phyloP scores from a whole-genome alignment of 257 asterid genomes.

The Jacaranda copaia region DNA sequence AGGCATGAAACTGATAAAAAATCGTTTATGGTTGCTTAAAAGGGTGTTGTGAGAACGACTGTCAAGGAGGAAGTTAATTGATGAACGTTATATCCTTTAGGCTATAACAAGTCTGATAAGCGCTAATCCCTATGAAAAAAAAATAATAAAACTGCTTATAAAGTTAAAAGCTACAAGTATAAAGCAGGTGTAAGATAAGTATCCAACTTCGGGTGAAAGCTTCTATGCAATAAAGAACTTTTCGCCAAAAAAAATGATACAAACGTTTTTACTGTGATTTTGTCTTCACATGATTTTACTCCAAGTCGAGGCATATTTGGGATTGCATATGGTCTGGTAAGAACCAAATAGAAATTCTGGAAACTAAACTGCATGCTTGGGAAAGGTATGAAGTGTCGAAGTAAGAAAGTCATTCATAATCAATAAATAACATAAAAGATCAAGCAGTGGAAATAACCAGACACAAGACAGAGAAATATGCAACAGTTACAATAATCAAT shows the following conservation, averaged over 20 bases:
- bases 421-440: no score
- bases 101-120: neutral
- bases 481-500: no score
- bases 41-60: neutral
- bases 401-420: no score
- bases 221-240: neutral
- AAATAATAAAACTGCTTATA: neutral
- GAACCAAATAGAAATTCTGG: neutral
- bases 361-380: neutral
- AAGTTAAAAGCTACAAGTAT: neutral
- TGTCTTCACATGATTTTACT: neutral
- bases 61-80: neutral
- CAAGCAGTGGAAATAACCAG: no score
- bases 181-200: conserved; percentile 1
- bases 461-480: no score
- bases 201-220: neutral
- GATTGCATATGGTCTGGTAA: conserved; percentile 15
- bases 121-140: neutral
- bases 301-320: neutral
- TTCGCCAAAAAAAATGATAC: neutral
- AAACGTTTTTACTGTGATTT: neutral
- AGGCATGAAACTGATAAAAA: neutral
- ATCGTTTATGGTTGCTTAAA: neutral
- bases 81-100: neutral
- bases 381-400: conserved; percentile 25